Evolutionary conservation across 2,329 filamentous ascomycete genomes (phyloP), one percentile per base, ranked within the genome.

Genomic region (Monosporascus sp.): DNA sequence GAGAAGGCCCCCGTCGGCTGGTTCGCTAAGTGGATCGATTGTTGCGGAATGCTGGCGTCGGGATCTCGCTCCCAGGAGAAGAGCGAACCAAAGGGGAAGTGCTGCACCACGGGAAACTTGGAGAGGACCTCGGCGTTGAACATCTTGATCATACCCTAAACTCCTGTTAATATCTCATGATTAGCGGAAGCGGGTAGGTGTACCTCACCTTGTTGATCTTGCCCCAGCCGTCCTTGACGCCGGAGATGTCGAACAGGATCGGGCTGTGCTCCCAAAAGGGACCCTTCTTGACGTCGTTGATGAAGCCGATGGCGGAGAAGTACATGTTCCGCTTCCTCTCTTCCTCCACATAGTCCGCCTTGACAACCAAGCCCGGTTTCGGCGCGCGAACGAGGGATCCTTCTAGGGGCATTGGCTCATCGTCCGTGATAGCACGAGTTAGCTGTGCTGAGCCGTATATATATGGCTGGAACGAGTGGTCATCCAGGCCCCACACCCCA

Each of bases 51-150:
- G 1, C 70, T 60, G 1, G 86, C 85, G 51, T 81, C 73, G 0
- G 86, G 86, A 65, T 91, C 86, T 47, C 69, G 72, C 2, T 89
- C 84, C 87, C 88, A 93, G 38, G 80, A 82, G 66, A 93, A 90
- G n/a, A 94, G 74, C 6, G 85, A 87, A 25, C 89, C 89, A 60
- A 94, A 93, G 3, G 80, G 82, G 61, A 94, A 97, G 71, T 99
- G 94, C 72, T 99, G 94, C n/a, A 99, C 90, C 3, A 99, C 94
- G 3, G 94, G 94, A 66, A 97, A 97, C 70, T 99, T 99, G 39
- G 89, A 90, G 15, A 99, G 77, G 3, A 99, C 94, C 74, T 99
- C 94, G 18, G 90, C 94, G 61, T 95, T 91, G 74, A 93, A 99
- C 94, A 99, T 99, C 73, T 97, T 99, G 65, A 99, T 84, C 94